Conservation (phyloP, 306 rosid genomes). For the Cicer yamashitae region DNA sequence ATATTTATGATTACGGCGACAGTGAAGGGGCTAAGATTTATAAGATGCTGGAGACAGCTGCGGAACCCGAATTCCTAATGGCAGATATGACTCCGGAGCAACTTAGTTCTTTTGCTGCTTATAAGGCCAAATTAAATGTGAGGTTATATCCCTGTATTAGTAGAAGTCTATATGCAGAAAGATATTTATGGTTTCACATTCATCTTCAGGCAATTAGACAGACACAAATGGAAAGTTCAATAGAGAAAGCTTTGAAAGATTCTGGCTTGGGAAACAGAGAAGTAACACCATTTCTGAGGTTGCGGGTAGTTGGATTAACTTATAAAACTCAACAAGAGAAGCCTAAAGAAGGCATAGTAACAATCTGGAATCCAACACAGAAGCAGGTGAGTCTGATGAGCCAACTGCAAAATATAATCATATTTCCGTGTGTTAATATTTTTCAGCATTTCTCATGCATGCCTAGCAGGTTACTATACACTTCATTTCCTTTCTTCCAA, state of each 20-base stretch:
- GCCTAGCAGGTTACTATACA: neutral
- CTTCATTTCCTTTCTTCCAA: slow-evolving; percentile 20
- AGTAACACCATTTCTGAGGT: slow-evolving; percentile 77
- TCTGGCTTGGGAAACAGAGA: slow-evolving; percentile 72
- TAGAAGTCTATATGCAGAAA: slow-evolving; percentile 37
- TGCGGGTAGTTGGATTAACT: slow-evolving; percentile 79
- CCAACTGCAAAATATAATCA: slow-evolving; percentile 25
- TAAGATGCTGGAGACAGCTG: slow-evolving; percentile 79
- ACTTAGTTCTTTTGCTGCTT: slow-evolving; percentile 70
- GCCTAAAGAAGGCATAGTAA: slow-evolving; percentile 74
- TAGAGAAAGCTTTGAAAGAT: slow-evolving; percentile 77
- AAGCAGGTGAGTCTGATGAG: slow-evolving; percentile 80
- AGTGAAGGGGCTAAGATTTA: slow-evolving; percentile 87
- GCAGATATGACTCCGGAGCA: slow-evolving; percentile 93
- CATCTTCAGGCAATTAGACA: slow-evolving; percentile 70
- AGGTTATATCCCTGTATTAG: slow-evolving; percentile 42
- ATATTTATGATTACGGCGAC: slow-evolving; percentile 55
- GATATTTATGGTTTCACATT: slow-evolving; percentile 44
- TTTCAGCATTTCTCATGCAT: slow-evolving; percentile 16
- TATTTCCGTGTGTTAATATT: slow-evolving; percentile 4
- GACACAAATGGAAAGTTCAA: slow-evolving; percentile 71
- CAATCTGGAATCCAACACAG: slow-evolving; percentile 91
- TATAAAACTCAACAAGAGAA: slow-evolving; percentile 52
- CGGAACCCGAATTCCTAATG: slow-evolving; percentile 88
- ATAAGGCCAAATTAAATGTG: slow-evolving; percentile 78